These are phyloP conservation scores for Candida orba DNA, from an alignment of 805 yeast genomes.

Conservation along the genomic window DNA sequence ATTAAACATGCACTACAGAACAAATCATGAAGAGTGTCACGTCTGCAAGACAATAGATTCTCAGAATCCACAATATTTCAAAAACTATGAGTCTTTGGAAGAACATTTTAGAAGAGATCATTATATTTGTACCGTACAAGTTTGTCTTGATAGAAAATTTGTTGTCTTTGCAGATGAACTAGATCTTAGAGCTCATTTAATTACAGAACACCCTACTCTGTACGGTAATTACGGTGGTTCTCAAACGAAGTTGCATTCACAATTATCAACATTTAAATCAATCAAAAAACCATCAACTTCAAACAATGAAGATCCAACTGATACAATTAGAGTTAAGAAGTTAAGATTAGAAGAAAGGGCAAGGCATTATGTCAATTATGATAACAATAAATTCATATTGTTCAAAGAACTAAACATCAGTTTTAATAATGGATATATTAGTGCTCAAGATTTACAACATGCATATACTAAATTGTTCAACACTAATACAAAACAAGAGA, in stretches of 20 bases:
- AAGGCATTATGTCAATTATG: constrained; percentile 62
- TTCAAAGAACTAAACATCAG: constrained; percentile 44
- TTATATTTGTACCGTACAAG: constrained; percentile 65
- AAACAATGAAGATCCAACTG: constrained; percentile 24
- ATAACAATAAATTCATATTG: constrained; percentile 35
- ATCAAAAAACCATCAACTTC: constrained; percentile 7
- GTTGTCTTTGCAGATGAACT: constrained; percentile 85
- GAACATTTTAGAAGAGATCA: constrained; percentile 71
- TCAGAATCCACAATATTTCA: constrained; percentile 64
- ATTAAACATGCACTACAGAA: constrained; percentile 71
- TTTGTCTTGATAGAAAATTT: constrained; percentile 82
- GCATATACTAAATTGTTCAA: constrained; percentile 45
- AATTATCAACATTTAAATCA: constrained; percentile 51
- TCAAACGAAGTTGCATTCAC: constrained; percentile 40
- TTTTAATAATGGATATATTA: constrained; percentile 38
- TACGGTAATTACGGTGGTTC: constrained; percentile 30
- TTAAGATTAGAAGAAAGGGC: constrained; percentile 79
- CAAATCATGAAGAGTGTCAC: constrained; percentile 81
- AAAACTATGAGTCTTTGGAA: constrained; percentile 66
- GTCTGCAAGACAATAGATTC: constrained; percentile 72
- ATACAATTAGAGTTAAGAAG: constrained; percentile 38
- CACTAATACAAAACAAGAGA: constrained; percentile 36
- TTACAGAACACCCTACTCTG: constrained; percentile 67
- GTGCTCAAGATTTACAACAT: constrained; percentile 40
- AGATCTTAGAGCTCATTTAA: constrained; percentile 82